phyloP scores from a whole-genome alignment of 1,284 basidiomycete species.

The Salmacisia buchloeana region DNA sequence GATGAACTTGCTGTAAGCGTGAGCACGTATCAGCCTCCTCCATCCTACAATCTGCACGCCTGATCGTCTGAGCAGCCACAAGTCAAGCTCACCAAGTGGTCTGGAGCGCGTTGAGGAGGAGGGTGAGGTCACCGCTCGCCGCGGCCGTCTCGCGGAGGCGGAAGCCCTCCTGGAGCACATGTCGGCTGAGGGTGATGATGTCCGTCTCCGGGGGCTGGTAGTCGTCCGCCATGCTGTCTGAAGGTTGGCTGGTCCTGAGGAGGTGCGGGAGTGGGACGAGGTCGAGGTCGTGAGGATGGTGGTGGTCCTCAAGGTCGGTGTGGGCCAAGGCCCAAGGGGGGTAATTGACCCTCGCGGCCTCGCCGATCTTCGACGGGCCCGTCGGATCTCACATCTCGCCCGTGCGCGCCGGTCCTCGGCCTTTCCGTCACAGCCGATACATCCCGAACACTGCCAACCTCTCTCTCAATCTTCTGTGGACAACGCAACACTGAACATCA shows the following conservation, averaged over 20 bases:
- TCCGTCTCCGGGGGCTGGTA: conserved; percentile 41
- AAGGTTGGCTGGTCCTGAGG: background rate
- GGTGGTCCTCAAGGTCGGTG: no score
- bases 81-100: conserved; percentile 56
- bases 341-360: no score
- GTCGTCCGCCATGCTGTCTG: conserved; percentile 13
- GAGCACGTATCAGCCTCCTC: background rate
- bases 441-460: no score
- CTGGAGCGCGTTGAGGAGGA: conserved; percentile 91
- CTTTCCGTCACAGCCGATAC: no score
- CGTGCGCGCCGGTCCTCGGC: no score
- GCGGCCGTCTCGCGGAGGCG: conserved; percentile 24
- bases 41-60: background rate
- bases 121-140: conserved; percentile 74
- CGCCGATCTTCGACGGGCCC: no score
- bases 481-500: no score
- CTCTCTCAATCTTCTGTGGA: no score
- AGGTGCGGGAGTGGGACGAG: background rate
- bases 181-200: conserved; percentile 48
- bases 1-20: conserved; percentile 66
- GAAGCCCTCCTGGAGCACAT: conserved; percentile 46
- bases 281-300: no score
- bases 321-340: no score
- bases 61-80: background rate
- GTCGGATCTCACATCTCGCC: no score